phyloP scores from a whole-genome alignment of 73 alveolate genomes.

The Tetrahymena borealis region DNA sequence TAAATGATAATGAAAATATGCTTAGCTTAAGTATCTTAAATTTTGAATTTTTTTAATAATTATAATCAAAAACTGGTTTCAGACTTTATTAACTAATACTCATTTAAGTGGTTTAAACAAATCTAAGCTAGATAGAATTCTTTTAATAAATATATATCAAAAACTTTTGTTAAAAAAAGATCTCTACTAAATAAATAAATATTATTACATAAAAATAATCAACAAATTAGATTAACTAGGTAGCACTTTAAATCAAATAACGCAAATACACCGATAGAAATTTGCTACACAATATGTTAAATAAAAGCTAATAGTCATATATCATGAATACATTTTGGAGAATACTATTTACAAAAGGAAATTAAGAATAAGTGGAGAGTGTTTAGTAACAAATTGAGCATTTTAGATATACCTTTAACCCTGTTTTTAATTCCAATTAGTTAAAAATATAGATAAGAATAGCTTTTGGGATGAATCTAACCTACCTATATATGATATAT shows the following conservation, averaged over 20 bases:
- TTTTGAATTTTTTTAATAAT: background rate
- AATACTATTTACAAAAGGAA: background rate
- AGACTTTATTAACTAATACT: too few species aligned
- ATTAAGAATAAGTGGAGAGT: background rate
- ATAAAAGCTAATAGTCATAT: background rate
- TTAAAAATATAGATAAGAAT: background rate
- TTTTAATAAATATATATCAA: too few species aligned
- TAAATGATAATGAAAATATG: background rate
- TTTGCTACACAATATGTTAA: background rate
- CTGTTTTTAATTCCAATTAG: background rate
- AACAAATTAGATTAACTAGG: too few species aligned
- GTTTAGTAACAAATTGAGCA: background rate
- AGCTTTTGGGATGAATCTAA: background rate
- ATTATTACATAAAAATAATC: too few species aligned
- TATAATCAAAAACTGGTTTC: too few species aligned
- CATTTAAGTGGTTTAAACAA: too few species aligned
- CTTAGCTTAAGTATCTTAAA: too few species aligned
- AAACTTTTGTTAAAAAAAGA: too few species aligned
- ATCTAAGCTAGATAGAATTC: too few species aligned
- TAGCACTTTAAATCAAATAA: too few species aligned
- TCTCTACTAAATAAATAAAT: too few species aligned
- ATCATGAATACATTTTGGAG: background rate
- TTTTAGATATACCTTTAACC: background rate
- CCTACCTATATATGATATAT: background rate
- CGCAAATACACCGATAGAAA: too few species aligned